Conservation (phyloP, 345 rosid genomes). For the Citropsis articulata region DNA sequence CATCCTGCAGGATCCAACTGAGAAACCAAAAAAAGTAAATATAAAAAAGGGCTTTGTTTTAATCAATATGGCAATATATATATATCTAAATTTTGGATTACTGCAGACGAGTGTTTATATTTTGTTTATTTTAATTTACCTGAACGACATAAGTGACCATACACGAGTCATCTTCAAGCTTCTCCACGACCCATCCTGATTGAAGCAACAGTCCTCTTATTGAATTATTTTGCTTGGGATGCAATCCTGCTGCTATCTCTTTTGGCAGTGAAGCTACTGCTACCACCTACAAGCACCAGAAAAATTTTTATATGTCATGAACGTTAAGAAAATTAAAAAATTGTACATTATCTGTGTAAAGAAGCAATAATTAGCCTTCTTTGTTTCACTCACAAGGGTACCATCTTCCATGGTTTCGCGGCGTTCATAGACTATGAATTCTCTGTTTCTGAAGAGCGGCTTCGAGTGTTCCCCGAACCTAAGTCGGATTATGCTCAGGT, state of each 20-base stretch:
- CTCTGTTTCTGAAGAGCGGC: constrained; percentile 70
- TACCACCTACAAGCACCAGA: constrained; percentile 41
- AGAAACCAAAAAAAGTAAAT: background rate
- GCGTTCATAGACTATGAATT: constrained; percentile 75
- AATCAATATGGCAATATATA: background rate
- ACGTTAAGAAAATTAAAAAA: no score
- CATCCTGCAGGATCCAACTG: constrained; percentile 95
- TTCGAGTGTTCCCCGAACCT: constrained; percentile 71
- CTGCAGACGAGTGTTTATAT: no score
- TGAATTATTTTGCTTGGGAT: constrained; percentile 60
- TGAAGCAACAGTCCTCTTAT: constrained; percentile 64
- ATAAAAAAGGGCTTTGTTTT: background rate
- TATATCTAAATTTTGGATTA: no score
- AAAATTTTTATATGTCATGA: background rate
- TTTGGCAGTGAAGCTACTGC: constrained; percentile 81
- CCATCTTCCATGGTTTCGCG: constrained; percentile 90
- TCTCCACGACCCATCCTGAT: constrained; percentile 92
- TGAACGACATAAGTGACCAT: constrained; percentile 77
- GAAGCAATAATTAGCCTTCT: background rate
- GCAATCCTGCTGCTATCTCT: constrained; percentile 75
- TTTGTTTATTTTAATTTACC: constrained; percentile 25
- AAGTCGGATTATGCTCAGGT: constrained; percentile 63
- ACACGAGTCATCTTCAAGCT: constrained; percentile 65
- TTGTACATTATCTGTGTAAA: background rate
- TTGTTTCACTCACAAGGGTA: constrained; percentile 40